Evolutionary conservation across 257 asterid genomes (phyloP), one percentile per base, ranked within the genome.

Genomic region (Solanum tarijense): DNA sequence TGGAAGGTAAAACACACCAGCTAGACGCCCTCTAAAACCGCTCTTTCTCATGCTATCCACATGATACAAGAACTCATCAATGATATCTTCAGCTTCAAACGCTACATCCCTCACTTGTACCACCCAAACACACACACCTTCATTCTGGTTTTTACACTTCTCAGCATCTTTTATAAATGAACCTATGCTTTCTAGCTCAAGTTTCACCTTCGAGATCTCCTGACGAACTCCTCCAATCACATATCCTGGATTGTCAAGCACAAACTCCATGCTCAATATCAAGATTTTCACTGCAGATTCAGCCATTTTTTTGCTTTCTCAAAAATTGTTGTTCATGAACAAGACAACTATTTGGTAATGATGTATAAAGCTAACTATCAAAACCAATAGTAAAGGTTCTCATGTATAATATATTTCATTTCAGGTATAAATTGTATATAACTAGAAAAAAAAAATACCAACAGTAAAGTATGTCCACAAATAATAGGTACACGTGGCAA

Each of bases 101-200:
- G 82, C 84, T 65, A 85, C 29, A 9, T 81, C 87, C 48, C 86
- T 85, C 27, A 88, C 86, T 16, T 88, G 75, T 78, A 41, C 83
- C 5, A 86, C 86, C 88, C 88, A 88, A 79, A 43, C 71, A 65
- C 36, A 20, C 55, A 41, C 84, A 1, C 65, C 60, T 71, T 84
- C 87, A 39, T 52, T 69, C 39, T 69, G 65, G n/a, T 16, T 14
- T 36, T 73, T 83, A 16, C 34, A 65, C 23, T 83, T 88, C 29
- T 88, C 87, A 9, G 89, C 89, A 83, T 88, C 89, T 83, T 48
- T 35, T 25, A 83, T 41, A 84, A 88, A 88, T 46, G 84, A 83
- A 5, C 46, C 85, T 79, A 88, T 83, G 84, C 87, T 88, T 52
- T 43, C 83, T n/a, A 88, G 31, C 84, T 88, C 89, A 36, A 65